A percentile compares a stretch with the other conserved stretches of the same genome.
phyloP scores from a whole-genome alignment of 208 protist genomes.

The Leishmania arabica region DNA sequence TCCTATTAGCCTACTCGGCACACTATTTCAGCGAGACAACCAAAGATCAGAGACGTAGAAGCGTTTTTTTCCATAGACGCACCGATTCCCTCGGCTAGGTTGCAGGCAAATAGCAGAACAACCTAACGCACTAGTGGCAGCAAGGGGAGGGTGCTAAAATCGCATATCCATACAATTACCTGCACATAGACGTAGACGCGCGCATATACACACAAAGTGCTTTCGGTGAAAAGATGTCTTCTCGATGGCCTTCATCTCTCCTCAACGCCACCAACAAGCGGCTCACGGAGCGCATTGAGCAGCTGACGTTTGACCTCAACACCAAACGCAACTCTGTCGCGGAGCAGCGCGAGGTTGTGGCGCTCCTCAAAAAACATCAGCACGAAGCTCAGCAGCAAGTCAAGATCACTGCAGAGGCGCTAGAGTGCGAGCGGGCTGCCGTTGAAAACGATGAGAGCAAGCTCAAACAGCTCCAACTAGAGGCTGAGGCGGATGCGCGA shows the following conservation, averaged over 20 bases:
- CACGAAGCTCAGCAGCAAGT: slow-evolving; percentile 36
- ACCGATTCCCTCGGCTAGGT: neutral
- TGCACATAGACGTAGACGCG: slow-evolving; percentile 16
- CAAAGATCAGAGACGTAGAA: neutral
- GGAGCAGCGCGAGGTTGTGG: slow-evolving; percentile 49
- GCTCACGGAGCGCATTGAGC: slow-evolving; percentile 47
- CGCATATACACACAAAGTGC: neutral
- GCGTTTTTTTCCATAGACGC: slow-evolving; percentile 2
- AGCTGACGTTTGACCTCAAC: slow-evolving; percentile 30
- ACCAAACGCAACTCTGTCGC: slow-evolving; percentile 34
- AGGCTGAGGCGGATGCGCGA: slow-evolving; percentile 25
- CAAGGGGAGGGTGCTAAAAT: neutral
- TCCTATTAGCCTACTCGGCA: neutral
- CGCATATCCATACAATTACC: neutral
- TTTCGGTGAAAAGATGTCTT: slow-evolving; percentile 31
- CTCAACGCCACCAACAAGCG: slow-evolving; percentile 69
- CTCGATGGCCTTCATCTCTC: slow-evolving; percentile 53
- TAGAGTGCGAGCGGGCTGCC: slow-evolving; percentile 14
- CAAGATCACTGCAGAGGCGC: slow-evolving; percentile 11
- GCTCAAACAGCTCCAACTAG: slow-evolving; percentile 31
- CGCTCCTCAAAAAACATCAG: slow-evolving; percentile 40
- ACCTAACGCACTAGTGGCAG: neutral
- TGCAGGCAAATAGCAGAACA: neutral
- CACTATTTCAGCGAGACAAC: neutral
- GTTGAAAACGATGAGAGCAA: slow-evolving; percentile 16